Base-by-base conservation (phyloP, 2,329 filamentous ascomycete genomes). In the Colletotrichum agaves region DNA sequence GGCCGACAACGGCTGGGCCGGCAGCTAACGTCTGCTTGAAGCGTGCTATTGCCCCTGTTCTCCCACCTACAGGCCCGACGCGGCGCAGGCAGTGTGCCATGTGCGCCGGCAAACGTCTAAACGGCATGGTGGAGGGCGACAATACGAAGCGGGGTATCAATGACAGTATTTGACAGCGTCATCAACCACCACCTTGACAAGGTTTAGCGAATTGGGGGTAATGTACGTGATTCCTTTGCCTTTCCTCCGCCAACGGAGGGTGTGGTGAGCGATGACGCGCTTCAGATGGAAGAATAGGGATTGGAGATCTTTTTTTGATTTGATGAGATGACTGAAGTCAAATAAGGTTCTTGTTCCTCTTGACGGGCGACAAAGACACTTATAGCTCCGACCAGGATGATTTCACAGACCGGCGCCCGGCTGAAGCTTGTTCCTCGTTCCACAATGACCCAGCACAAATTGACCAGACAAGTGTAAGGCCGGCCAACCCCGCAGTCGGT, bases 311-410 rank as follows among this genome's bases (percentile, higher is more conserved):
- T 52, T 44, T 44, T 52, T 31, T 15, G 57, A 50, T n/a, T 21
- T 31, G 43, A 44, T 63, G 60, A 49, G 35, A 41, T 67, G 64
- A 53, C 60, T 57, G 64, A 58, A 63, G 52, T 67, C 60, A 63
- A 39, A 63, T 31, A 12, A 41, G 8, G 52, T 23, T 52, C 5
- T 13, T 11, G 8, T 52, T 52, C 47, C 37, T 47, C 27, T 60
- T 63, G 60, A 67, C 44, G 64, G 64, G 52, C 64, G 50, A 21
- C 44, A 56, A 53, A 67, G 52, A 58, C 50, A 66, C 60, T 67
- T 67, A 67, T 67, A 67, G 50, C 37, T 58, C 31, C 27, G 43
- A 44, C 37, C n/a, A 39, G 60, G 50, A 44, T 57, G 59, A 53
- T 57, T 57, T 19, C 52, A 67, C 63, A 63, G 63, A 63, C 63